Percentiles rank a stretch among this genome's conserved stretches.
Conservation (phyloP, 1,284 basidiomycete species). For the Melanopsichium pennsylvanicum region DNA sequence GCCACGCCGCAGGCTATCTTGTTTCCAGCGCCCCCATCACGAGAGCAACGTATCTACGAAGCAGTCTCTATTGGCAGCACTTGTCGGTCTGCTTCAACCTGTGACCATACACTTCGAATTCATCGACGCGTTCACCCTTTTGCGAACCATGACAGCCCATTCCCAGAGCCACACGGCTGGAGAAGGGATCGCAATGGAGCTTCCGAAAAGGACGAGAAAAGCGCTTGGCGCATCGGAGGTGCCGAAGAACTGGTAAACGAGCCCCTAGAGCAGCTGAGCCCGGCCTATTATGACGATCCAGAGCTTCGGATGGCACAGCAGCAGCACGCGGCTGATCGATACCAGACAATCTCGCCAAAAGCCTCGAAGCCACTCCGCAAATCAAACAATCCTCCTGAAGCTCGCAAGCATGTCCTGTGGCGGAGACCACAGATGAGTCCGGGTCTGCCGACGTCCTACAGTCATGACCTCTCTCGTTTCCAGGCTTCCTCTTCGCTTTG, state of each 20-base stretch:
- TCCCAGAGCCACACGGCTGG: neutral
- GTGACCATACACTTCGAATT: too few species aligned
- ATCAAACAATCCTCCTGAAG: too few species aligned
- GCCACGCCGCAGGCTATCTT: constrained; percentile 4
- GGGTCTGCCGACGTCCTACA: constrained; percentile 15
- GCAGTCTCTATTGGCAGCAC: neutral
- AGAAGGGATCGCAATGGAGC: neutral
- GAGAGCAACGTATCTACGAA: neutral
- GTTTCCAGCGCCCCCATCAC: constrained; percentile 9
- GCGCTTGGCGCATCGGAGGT: neutral
- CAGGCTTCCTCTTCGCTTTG: neutral
- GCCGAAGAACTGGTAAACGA: constrained; percentile 3
- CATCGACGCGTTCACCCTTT: neutral
- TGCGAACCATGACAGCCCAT: too few species aligned
- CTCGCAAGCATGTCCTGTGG: neutral
- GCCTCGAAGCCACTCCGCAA: too few species aligned
- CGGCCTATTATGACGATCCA: neutral
- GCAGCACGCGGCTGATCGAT: neutral
- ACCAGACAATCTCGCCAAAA: neutral
- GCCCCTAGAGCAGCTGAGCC: constrained; percentile 14
- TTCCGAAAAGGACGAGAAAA: neutral
- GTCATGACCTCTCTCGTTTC: neutral
- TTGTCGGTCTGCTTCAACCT: too few species aligned
- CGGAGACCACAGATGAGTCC: constrained; percentile 7
- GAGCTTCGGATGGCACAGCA: neutral